phyloP scores from a whole-genome alignment of 352 stramenopile species.

The Pythium diclinum region DNA sequence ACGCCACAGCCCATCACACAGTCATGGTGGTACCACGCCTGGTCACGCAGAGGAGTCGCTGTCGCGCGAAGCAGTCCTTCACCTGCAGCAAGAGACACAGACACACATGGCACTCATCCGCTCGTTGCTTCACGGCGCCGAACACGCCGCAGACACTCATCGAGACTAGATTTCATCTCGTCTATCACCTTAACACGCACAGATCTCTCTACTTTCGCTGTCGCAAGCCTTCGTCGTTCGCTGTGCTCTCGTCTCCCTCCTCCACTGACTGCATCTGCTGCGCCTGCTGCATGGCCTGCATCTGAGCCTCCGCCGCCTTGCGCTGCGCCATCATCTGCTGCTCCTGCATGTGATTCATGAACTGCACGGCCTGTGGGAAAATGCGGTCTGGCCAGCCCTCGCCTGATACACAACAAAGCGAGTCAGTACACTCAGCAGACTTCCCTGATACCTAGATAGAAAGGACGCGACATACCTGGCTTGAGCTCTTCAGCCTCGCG shows the following conservation, averaged over 20 bases:
- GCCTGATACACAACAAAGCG: constrained; percentile 27
- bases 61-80: constrained; percentile 24
- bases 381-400: constrained; percentile 87
- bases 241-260: constrained; percentile 16
- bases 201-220: constrained; percentile 58
- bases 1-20: background rate
- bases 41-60: background rate
- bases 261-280: constrained; percentile 39
- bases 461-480: constrained; percentile 39
- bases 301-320: constrained; percentile 67
- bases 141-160: constrained; percentile 7
- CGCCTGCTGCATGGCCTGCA: constrained; percentile 65
- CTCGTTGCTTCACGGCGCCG: constrained; percentile 16
- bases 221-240: constrained; percentile 41
- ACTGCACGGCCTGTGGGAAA: constrained; percentile 85
- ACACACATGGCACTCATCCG: constrained; percentile 53
- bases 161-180: constrained; percentile 12
- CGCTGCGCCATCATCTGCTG: constrained; percentile 81
- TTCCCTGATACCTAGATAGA: background rate
- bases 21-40: background rate
- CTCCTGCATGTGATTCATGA: constrained; percentile 86
- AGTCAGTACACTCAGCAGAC: background rate
- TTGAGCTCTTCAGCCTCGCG: constrained; percentile 79
- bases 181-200: constrained; percentile 16
- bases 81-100: constrained; percentile 49